Base-by-base conservation (phyloP, 495 filamentous ascomycete species). In the Bacidia rubella region DNA sequence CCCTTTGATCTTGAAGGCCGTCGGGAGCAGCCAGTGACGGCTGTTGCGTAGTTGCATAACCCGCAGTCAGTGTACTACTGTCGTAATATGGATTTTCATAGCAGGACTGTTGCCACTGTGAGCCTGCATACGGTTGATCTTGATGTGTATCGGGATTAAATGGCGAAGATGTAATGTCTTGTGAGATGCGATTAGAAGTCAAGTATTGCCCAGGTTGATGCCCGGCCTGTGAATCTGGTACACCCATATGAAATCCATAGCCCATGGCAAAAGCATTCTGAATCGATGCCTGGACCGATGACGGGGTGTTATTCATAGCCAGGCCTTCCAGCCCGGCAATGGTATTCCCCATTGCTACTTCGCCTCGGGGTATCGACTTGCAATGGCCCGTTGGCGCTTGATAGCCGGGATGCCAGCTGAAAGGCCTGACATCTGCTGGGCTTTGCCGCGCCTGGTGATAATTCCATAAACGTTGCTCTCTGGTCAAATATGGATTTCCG, bases 391-490 rank as follows among this genome's bases (percentile, higher is more conserved):
- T 48, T 7, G 44, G 20, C 20, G 24, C 44, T 15, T 54, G 41
- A 10, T 54, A 60, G 17, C 52, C 57, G 17, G 83, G 80, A 63
- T 87, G 83, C 84, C 84, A 87, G 61, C 81, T 86, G 23, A 80
- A 74, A 20, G 83, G 84, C 12, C 84, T 66, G 54, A 52, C 59
- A 50, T 57, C 61, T 42, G 55, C 65, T 55, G 64, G 56, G 60
- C 52, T 47, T 59, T 52, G 54, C 62, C 55, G 22, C 54, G 56
- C n/a, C 58, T 54, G 2, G 56, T 63, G 5, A 61, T 58, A 17
- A 67, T 54, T 51, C n/a, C 41, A 40, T 11, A 41, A 24, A 27
- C 41, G 40, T 35, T 56, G 56, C 26, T 56, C 59, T 17, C 38
- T 15, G 12, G 42, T 45, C 39, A n/a, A 3, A 32, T 56, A 44